These are phyloP conservation scores for Puccinellia tenuiflora DNA, from an alignment of 176 grass and related monocot genomes.

Conservation along the genomic window DNA sequence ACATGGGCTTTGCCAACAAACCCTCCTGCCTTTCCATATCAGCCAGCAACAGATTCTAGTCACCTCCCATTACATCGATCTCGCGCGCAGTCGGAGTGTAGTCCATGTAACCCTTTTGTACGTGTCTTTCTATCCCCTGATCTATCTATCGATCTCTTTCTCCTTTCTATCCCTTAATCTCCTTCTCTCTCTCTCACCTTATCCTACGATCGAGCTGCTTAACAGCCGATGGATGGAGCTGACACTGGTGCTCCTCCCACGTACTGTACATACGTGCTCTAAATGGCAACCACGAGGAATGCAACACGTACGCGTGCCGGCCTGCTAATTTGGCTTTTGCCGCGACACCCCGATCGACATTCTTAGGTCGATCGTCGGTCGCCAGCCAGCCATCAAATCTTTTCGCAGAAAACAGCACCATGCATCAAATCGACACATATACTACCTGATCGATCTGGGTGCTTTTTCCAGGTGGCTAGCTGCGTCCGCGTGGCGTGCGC, in stretches of 20 bases:
- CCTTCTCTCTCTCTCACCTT: not conserved
- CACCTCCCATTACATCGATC: conserved; percentile 17
- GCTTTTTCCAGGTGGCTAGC: not conserved
- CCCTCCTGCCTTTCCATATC: conserved; percentile 11
- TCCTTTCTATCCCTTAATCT: not conserved
- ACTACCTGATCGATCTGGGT: not conserved
- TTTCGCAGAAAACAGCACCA: no score
- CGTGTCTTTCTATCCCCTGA: conserved; percentile 6
- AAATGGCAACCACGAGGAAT: not conserved
- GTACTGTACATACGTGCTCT: not conserved
- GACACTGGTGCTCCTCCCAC: not conserved
- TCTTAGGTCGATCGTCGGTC: conserved; percentile 16
- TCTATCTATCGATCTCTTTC: no score
- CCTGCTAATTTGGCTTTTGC: not conserved
- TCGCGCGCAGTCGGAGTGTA: not conserved
- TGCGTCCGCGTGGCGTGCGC: not conserved
- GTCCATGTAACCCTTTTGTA: not conserved
- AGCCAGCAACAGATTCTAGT: conserved; percentile 30
- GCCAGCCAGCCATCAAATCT: not conserved
- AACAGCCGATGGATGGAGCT: not conserved
- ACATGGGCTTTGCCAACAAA: conserved; percentile 10
- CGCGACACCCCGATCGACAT: not conserved
- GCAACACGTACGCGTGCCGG: not conserved
- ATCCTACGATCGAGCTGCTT: not conserved
- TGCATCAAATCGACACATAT: conserved; percentile 9